These are phyloP conservation scores for Hyaloperonospora arabidopsidis DNA, from an alignment of 352 stramenopile species.

Conservation along the genomic window DNA sequence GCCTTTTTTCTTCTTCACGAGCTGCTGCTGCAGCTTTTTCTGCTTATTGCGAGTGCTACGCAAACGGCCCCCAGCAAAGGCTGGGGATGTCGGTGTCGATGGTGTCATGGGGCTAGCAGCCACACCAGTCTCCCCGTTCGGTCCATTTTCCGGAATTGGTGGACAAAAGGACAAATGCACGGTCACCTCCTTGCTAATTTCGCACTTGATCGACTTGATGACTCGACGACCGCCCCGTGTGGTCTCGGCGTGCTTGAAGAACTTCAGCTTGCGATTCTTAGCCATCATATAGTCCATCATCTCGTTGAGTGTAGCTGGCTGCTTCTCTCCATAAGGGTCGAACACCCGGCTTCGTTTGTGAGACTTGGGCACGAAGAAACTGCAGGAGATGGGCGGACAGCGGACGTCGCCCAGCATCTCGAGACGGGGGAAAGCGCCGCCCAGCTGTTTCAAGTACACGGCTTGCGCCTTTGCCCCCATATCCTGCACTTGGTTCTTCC, in stretches of 20 bases:
- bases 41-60: conserved; percentile 77
- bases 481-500: conserved; percentile 85
- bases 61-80: conserved; percentile 56
- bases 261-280: conserved; percentile 84
- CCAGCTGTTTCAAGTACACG: conserved; percentile 72
- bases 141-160: conserved; percentile 69
- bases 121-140: conserved; percentile 72
- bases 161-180: conserved; percentile 77
- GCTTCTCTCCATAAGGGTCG: conserved; percentile 77
- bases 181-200: conserved; percentile 84
- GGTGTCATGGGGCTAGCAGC: conserved; percentile 81
- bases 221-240: conserved; percentile 77
- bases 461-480: conserved; percentile 78
- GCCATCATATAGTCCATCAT: conserved; percentile 89
- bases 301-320: conserved; percentile 74
- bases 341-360: conserved; percentile 79
- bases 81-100: conserved; percentile 75
- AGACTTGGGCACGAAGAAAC: conserved; percentile 73
- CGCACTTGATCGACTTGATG: conserved; percentile 79
- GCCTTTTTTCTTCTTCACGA: conserved; percentile 83
- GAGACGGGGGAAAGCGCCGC: conserved; percentile 58
- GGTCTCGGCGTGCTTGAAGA: conserved; percentile 83
- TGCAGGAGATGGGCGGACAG: conserved; percentile 55
- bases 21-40: conserved; percentile 75
- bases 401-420: conserved; percentile 79